Conservation (phyloP, 352 stramenopile species). For the Phytophthora cactorum region DNA sequence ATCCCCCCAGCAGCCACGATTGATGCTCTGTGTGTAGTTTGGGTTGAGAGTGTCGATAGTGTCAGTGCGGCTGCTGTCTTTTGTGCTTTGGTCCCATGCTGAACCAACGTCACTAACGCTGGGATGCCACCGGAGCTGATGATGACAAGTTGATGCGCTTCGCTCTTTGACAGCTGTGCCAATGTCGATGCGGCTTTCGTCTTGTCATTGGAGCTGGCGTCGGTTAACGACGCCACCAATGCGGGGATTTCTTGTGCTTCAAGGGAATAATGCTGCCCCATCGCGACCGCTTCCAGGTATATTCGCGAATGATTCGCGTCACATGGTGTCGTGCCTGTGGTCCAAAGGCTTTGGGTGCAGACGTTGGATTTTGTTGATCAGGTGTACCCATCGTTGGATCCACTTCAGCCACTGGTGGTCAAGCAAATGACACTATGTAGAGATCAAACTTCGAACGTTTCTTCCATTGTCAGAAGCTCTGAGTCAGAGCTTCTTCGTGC, state of each 20-base stretch:
- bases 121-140: neutral
- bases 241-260: neutral
- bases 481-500: too few species aligned
- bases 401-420: neutral
- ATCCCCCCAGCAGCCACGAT: conserved; percentile 12
- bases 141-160: neutral
- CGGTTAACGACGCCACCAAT: neutral
- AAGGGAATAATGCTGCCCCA: neutral
- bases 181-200: neutral
- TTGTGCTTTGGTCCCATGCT: conserved; percentile 8
- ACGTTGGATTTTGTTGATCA: neutral
- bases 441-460: too few species aligned
- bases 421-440: too few species aligned
- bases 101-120: conserved; percentile 10
- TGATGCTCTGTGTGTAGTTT: neutral
- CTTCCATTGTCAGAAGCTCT: too few species aligned
- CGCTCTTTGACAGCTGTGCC: neutral
- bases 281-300: neutral
- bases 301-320: neutral
- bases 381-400: neutral
- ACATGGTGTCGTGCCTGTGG: neutral
- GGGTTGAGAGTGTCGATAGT: conserved; percentile 18
- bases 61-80: conserved; percentile 13
- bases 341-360: neutral
- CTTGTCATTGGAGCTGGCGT: neutral